Evolutionary conservation across 768 basidiomycete species (phyloP).

Genomic region (Tylopilus felleus): DNA sequence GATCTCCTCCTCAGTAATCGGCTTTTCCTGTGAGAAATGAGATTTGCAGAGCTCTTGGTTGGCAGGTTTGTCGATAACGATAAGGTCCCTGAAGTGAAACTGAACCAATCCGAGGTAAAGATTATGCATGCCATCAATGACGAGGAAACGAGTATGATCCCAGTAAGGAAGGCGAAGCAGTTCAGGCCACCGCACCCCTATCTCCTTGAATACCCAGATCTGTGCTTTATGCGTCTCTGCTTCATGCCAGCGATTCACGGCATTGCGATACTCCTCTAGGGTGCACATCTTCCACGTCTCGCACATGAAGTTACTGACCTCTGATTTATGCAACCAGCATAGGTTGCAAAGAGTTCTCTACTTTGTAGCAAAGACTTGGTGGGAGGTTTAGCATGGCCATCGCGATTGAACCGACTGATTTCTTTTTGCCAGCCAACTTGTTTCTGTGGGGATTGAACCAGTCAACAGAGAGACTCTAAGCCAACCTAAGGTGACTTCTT

Average conservation of each 20-base stretch:
- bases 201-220: too few species aligned
- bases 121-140: slow-evolving; percentile 41
- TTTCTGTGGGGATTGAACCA: slow-evolving; percentile 28
- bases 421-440: slow-evolving; percentile 16
- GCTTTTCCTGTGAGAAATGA: not conserved
- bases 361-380: slow-evolving; percentile 5
- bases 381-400: slow-evolving; percentile 25
- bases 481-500: slow-evolving; percentile 12
- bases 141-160: slow-evolving; percentile 26
- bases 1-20: not conserved
- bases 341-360: slow-evolving; percentile 25
- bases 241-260: too few species aligned
- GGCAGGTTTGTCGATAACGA: slow-evolving; percentile 4
- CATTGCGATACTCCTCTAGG: too few species aligned
- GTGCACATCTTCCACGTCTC: not conserved
- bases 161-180: slow-evolving; percentile 36
- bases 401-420: slow-evolving; percentile 9
- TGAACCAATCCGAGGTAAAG: slow-evolving; percentile 23
- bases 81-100: slow-evolving; percentile 7
- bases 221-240: too few species aligned
- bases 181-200: slow-evolving; percentile 9
- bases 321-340: not conserved
- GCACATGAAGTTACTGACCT: not conserved
- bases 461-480: slow-evolving; percentile 25
- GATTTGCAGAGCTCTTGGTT: not conserved